Evolutionary conservation across 2,329 filamentous ascomycete species (phyloP).

Genomic region (Alternaria ethzedia): DNA sequence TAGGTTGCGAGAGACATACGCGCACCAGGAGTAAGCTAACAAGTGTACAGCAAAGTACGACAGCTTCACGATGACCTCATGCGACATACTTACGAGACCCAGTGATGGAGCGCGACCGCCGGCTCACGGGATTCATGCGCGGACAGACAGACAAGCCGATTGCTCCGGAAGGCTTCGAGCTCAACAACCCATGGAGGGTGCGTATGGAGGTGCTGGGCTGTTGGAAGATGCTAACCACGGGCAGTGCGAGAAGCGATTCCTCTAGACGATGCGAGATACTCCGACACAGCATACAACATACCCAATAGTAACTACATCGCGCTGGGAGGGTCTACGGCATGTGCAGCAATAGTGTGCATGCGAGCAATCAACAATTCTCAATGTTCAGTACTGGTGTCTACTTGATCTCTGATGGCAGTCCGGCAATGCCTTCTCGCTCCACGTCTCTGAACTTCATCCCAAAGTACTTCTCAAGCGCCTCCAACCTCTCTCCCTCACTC

Average conservation of each 20-base stretch:
- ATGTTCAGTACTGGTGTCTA: slow-evolving; percentile 10
- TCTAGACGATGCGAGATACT: slow-evolving; percentile 27
- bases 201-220: slow-evolving; percentile 24
- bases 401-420: slow-evolving; percentile 44
- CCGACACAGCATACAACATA: background rate
- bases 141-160: slow-evolving; percentile 66
- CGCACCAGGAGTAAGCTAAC: slow-evolving; percentile 49
- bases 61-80: slow-evolving; percentile 39
- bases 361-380: slow-evolving; percentile 20
- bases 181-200: slow-evolving; percentile 73
- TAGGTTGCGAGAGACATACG: slow-evolving; percentile 48
- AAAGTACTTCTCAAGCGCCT: slow-evolving; percentile 54
- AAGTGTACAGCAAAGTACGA: slow-evolving; percentile 60
- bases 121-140: slow-evolving; percentile 66
- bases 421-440: slow-evolving; percentile 49
- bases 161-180: slow-evolving; percentile 68
- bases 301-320: background rate
- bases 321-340: background rate
- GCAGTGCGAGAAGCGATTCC: slow-evolving; percentile 49
- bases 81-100: slow-evolving; percentile 36
- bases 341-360: slow-evolving; percentile 20
- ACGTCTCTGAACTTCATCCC: slow-evolving; percentile 49
- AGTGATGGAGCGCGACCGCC: slow-evolving; percentile 72
- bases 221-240: slow-evolving; percentile 31
- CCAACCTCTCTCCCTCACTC: slow-evolving; percentile 53